phyloP scores from a whole-genome alignment of 2,329 filamentous ascomycete genomes.

The Calonectria multiphialidica region DNA sequence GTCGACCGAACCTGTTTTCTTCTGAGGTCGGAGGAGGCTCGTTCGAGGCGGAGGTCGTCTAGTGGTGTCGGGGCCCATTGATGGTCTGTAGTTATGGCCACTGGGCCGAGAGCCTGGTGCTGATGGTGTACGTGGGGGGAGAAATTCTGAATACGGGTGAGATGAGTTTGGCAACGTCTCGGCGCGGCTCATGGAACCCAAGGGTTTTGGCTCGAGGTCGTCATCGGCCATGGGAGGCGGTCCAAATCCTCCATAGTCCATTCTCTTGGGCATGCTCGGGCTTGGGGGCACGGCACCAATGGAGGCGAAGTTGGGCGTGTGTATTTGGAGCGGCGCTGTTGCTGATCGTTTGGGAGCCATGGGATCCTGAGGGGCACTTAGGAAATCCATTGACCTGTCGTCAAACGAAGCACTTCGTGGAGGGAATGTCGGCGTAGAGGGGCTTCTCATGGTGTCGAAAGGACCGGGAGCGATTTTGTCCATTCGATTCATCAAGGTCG shows the following conservation, averaged over 20 bases:
- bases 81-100: constrained; percentile 51
- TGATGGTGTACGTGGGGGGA: constrained; percentile 59
- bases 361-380: constrained; percentile 28
- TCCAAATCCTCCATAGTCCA: constrained; percentile 71
- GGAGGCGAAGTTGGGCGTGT: constrained; percentile 30
- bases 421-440: constrained; percentile 51
- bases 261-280: constrained; percentile 59
- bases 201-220: constrained; percentile 51
- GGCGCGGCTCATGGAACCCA: constrained; percentile 58
- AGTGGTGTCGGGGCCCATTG: constrained; percentile 63
- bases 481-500: constrained; percentile 69
- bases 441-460: constrained; percentile 65
- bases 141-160: constrained; percentile 41
- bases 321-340: constrained; percentile 15
- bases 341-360: constrained; percentile 24
- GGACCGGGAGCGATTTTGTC: constrained; percentile 76
- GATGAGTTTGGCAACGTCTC: constrained; percentile 65
- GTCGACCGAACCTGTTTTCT: constrained; percentile 61
- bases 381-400: constrained; percentile 31
- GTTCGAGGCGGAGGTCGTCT: constrained; percentile 66
- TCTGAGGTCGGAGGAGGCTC: constrained; percentile 58
- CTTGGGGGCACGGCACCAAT: constrained; percentile 51
- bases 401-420: constrained; percentile 44
- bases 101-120: constrained; percentile 59
- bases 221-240: constrained; percentile 55